Evolutionary conservation across 2,329 filamentous ascomycete genomes (phyloP), one percentile per base, ranked within the genome.

Genomic region (Anthostomella pinea): DNA sequence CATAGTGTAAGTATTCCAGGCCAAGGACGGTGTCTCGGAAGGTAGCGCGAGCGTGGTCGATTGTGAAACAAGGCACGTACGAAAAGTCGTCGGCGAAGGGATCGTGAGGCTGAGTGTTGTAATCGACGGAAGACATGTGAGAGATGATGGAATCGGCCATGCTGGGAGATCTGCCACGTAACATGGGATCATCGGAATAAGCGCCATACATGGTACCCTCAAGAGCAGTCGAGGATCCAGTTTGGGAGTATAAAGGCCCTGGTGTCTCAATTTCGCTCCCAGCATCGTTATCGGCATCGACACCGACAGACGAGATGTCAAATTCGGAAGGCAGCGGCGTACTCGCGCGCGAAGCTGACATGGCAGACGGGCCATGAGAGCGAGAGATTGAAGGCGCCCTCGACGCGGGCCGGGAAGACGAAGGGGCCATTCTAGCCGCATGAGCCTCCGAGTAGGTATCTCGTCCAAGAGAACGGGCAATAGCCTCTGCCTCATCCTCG

Each of bases 1-100:
- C 83, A 52, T 88, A 91, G 58, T 93, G 87, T 21, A 98, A 73
- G 59, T 97, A 98, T 59, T 98, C 90, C 14, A 98, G 68, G 4
- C 93, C 93, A 23, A 97, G 72, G 2, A 98, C 83, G 0, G 91
- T 95, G 60, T 98, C 93, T 47, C 91, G 78, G 63, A 98, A 97
- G 0, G 87, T 85, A 23, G 79, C 81, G 19, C 90, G 82, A 10
- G 90, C 85, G 58, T 91, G 81, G 17, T 84, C 77, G 22, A 95
- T 74, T 1, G 91, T 95, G 66, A 98, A 86, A 64, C 90, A 89
- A 11, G 93, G 93, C 11, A 97, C 91, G 56, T 93, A 95, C 22
- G 85, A 87, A 61, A 88, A 88, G 59, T 97, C 90, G 51, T 95
- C 88, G 22, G 87, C 84, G 41, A 87, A 81, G 2, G 79, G 72